These are phyloP conservation scores for Fusarium nelsonii DNA, from an alignment of 2,329 filamentous ascomycete genomes.

Conservation along the genomic window DNA sequence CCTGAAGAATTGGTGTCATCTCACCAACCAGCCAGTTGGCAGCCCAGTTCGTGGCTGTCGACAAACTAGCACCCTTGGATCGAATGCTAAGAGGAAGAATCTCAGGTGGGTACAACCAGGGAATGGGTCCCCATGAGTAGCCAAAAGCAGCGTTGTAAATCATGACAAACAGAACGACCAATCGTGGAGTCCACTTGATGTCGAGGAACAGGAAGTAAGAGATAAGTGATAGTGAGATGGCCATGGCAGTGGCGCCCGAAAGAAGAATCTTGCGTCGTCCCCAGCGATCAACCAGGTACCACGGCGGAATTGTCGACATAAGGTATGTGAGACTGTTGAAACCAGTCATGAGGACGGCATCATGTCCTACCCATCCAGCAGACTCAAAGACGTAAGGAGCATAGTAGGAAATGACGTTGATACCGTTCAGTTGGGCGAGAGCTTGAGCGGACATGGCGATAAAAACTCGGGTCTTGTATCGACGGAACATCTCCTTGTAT, in stretches of 20 bases:
- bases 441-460: conserved; percentile 99
- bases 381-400: conserved; percentile 96
- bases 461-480: conserved; percentile 91
- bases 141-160: conserved; percentile 98
- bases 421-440: conserved; percentile 95
- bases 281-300: conserved; percentile 96
- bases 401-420: conserved; percentile 99
- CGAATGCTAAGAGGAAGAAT: conserved; percentile 96
- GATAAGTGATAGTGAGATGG: conserved; percentile 86
- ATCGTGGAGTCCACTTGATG: conserved; percentile 78
- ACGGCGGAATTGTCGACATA: conserved; percentile 91
- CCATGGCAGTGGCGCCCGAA: conserved; percentile 90
- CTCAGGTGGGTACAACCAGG: conserved; percentile 98
- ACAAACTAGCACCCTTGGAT: conserved; percentile 95
- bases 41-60: conserved; percentile 96
- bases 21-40: conserved; percentile 98
- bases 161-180: conserved; percentile 97
- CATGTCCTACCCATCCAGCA: conserved; percentile 92
- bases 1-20: conserved; percentile 92
- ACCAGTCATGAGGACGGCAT: conserved; percentile 96
- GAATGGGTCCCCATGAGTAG: conserved; percentile 94
- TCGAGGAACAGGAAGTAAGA: conserved; percentile 97
- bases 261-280: conserved; percentile 90
- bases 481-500: conserved; percentile 93
- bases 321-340: conserved; percentile 94